Evolutionary conservation across 495 filamentous ascomycete genomes (phyloP), one percentile per base, ranked within the genome.

Genomic region (Penicillium waksmanii): DNA sequence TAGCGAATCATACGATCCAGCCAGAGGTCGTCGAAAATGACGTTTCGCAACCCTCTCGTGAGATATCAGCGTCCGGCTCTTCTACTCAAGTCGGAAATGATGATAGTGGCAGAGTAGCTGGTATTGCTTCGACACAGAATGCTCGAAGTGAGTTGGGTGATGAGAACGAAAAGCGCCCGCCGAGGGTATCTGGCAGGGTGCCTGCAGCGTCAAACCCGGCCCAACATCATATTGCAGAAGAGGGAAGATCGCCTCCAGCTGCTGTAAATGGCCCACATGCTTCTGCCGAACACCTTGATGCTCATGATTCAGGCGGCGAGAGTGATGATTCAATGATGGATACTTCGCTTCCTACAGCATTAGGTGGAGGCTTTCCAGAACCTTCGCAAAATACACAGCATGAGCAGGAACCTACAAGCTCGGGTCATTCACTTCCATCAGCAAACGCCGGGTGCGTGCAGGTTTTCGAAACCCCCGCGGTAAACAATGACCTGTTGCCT

Each of bases 251-350:
- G 18, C 18, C 42, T 12, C 47, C 19, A 23, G 19, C 27, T 46
- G n/a, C 31, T 18, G 15, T 43, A 8, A 51, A 11, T 23, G 11
- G 34, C 35, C 35, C 44, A 18, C 23, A 48, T 11, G 3, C 53
- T 53, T 18, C 3, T 5, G 18, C 11, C 8, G 40, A 34, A 70
- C 53, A 66, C 56, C 63, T 62, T 55, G 61, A 60, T 34, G 17
- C 42, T 3, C 44, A 57, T 18, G 65, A 71, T 47, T 70, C 71
- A 12, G 69, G 70, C 36, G 58, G 53, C 44, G 67, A 68, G 35
- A 72, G 66, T 56, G 76, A 78, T 15, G 85, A 87, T 9, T 77
- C 76, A 3, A 76, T 78, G n/a, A 77, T 87, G 66, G 83, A 86
- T 46, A 65, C 81, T 13, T 75, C 77, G 65, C 68, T 83, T 5